Evolutionary conservation across 2,329 filamentous ascomycete species (phyloP), one percentile per base, ranked within the genome.

Genomic region (Teratosphaeria nubilosa): DNA sequence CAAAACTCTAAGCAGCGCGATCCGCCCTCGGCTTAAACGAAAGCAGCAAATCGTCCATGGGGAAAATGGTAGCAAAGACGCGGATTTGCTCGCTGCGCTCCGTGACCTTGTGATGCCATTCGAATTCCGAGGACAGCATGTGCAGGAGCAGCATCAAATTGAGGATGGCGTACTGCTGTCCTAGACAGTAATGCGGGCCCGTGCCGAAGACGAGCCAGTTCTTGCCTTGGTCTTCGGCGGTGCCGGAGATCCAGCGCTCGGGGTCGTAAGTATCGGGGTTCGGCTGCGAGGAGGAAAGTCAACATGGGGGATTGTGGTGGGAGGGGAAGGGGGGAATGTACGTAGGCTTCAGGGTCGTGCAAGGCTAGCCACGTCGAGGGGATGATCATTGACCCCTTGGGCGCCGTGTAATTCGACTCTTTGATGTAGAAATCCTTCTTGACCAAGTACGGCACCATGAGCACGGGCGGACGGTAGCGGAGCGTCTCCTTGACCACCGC

Each of bases 51-150:
- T 69, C 66, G 50, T 69, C 91, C 87, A 88, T 87, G 58, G 94
- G 94, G 82, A 99, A 99, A 67, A 99, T 95, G 30, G 91, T 96
- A 48, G 94, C 94, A 77, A 97, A 99, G 65, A 97, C 92, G 79
- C 95, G 92, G 75, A 99, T 97, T 75, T 95, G 86, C 77, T 99
- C 94, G 0, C 90, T 95, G 59, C 80, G 70, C 0, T 88, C 84
- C 11, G 94, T 97, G 20, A 90, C 76, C 72, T 90, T 85, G 74
- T 99, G 94, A 73, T 86, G 82, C 92, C 92, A 97, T 74, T 97
- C 85, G 65, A 69, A 66, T 54, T 67, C 64, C 22, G 62, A 60
- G 51, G 60, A 60, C 53, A 71, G 56, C 63, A 70, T 70, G 64
- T 70, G 69, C 60, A 71, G 56, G 54, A 71, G 61, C 48, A 97